Percentiles rank a stretch among this genome's conserved stretches.
Conservation (phyloP, 345 rosid genomes). For the Sonneratia caseolaris region DNA sequence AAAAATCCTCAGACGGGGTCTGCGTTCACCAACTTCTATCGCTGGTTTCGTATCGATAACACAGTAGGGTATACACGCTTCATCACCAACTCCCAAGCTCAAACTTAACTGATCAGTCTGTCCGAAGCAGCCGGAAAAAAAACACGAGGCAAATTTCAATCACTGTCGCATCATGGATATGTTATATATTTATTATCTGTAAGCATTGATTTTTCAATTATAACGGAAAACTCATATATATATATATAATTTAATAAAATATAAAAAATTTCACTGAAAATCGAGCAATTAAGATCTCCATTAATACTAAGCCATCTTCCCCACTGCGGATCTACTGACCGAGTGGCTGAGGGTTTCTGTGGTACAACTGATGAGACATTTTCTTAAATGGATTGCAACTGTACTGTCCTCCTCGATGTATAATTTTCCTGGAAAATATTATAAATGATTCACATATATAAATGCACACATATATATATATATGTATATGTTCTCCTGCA, state of each 20-base stretch:
- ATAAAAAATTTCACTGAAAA: no score
- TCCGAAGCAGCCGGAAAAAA: no score
- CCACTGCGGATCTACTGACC: background rate
- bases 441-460: background rate
- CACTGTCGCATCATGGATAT: background rate
- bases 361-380: background rate
- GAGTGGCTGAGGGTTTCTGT: conserved; percentile 1
- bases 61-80: background rate
- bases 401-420: background rate
- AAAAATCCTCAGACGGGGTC: background rate
- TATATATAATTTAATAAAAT: no score
- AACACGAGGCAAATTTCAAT: background rate
- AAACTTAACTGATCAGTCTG: no score
- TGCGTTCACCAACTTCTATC: background rate
- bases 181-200: background rate
- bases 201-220: background rate
- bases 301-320: no score
- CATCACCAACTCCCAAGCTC: no score
- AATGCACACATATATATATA: background rate
- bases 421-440: background rate
- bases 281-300: no score
- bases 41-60: background rate
- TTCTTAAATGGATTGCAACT: background rate
- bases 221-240: no score
- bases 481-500: background rate